Percentiles rank a stretch among this genome's conserved stretches.
Evolutionary conservation across 306 rosid genomes (phyloP).

Genomic region (Prunus dulcis): DNA sequence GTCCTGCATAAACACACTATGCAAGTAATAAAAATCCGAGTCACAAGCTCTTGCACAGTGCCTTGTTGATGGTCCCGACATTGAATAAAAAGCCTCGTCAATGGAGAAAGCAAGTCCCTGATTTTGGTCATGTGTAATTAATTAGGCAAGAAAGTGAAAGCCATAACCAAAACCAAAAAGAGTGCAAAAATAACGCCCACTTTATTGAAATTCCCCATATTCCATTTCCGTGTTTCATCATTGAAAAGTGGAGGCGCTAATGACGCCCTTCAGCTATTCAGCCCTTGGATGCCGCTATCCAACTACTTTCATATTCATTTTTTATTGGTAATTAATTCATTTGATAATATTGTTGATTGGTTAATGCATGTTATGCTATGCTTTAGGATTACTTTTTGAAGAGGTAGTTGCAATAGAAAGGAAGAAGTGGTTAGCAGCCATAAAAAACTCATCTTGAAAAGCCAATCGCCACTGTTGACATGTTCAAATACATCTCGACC

Average conservation of each 20-base stretch:
- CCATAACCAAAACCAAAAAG: neutral
- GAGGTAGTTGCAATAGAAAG: neutral
- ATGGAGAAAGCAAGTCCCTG: constrained; percentile 28
- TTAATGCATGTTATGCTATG: neutral
- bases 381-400: constrained; percentile 30
- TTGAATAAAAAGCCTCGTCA: constrained; percentile 15
- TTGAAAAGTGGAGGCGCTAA: constrained; percentile 54
- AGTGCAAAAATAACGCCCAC: constrained; percentile 6
- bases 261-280: constrained; percentile 27
- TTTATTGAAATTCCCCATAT: constrained; percentile 14
- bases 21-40: too few relatives aligned
- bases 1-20: too few relatives aligned
- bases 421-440: neutral
- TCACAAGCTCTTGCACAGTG: neutral
- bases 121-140: constrained; percentile 14
- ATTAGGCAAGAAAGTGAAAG: neutral
- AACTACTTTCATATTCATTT: neutral
- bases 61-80: constrained; percentile 35
- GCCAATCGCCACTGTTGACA: neutral
- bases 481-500: neutral
- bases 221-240: constrained; percentile 10
- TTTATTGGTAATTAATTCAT: neutral
- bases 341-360: neutral
- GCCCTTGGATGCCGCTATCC: constrained; percentile 49
- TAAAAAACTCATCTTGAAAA: neutral